These are phyloP conservation scores for Pythium rhizo-oryzae DNA, from an alignment of 352 stramenopile species.

Conservation along the genomic window DNA sequence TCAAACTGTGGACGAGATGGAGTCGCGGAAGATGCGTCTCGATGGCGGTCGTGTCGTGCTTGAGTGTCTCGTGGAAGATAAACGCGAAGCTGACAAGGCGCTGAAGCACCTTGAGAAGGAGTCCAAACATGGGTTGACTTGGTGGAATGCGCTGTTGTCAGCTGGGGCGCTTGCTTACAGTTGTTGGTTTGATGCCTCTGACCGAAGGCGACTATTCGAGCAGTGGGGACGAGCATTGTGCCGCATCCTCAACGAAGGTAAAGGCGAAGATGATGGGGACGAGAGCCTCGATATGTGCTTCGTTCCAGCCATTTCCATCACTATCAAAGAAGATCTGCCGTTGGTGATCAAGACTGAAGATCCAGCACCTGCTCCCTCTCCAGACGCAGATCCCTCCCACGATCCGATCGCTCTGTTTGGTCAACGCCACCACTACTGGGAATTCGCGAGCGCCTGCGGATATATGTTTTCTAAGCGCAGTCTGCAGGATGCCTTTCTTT, in stretches of 20 bases:
- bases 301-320: slow-evolving; percentile 12
- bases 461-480: slow-evolving; percentile 46
- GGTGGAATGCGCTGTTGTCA: slow-evolving; percentile 60
- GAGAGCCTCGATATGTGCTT: neutral
- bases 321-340: neutral
- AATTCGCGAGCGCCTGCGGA: slow-evolving; percentile 33
- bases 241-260: neutral
- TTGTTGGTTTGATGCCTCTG: slow-evolving; percentile 16
- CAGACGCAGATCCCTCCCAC: neutral
- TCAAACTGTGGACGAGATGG: slow-evolving; percentile 40
- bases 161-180: slow-evolving; percentile 48
- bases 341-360: neutral
- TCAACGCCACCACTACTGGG: slow-evolving; percentile 20
- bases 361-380: neutral
- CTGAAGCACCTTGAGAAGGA: slow-evolving; percentile 24
- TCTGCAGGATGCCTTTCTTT: slow-evolving; percentile 46
- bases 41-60: slow-evolving; percentile 40
- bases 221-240: slow-evolving; percentile 19
- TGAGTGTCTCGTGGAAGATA: slow-evolving; percentile 44
- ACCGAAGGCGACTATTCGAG: slow-evolving; percentile 29
- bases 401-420: slow-evolving; percentile 15
- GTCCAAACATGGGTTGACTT: slow-evolving; percentile 31
- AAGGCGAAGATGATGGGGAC: neutral
- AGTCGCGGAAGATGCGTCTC: slow-evolving; percentile 31
- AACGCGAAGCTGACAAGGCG: slow-evolving; percentile 22